Evolutionary conservation across 768 basidiomycete genomes (phyloP).

Genomic region (Porphyrellus cyaneotinctus): DNA sequence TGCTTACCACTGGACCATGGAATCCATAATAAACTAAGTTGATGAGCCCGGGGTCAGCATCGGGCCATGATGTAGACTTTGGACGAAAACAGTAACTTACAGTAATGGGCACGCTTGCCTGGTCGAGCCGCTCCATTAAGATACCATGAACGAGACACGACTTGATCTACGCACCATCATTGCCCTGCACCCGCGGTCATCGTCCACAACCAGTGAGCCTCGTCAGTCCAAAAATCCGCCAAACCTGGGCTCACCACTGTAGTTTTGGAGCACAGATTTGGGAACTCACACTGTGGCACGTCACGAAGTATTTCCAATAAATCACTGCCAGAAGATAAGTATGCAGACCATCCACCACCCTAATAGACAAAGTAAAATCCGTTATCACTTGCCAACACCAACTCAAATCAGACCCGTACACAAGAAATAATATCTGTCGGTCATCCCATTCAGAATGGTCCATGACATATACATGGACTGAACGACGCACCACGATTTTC

Average conservation of each 20-base stretch:
- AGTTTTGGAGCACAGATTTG: neutral
- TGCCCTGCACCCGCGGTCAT: neutral
- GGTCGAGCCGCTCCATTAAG: neutral
- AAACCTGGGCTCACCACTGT: conserved; percentile 1
- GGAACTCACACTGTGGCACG: neutral
- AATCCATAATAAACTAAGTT: conserved; percentile 7
- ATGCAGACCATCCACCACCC: conserved; percentile 2
- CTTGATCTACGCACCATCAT: neutral
- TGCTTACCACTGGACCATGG: conserved; percentile 12
- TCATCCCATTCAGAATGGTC: neutral
- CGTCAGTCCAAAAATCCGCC: neutral
- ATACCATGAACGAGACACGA: neutral
- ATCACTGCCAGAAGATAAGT: neutral
- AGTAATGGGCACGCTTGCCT: neutral
- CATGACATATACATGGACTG: too few species aligned
- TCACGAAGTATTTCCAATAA: neutral
- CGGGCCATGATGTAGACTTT: too few species aligned
- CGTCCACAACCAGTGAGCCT: neutral
- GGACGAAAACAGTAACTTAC: neutral
- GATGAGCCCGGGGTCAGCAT: neutral
- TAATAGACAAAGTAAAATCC: neutral
- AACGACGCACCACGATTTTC: conserved; percentile 4
- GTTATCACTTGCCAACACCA: neutral
- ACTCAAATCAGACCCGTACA: neutral
- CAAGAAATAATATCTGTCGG: neutral